These are phyloP conservation scores for Cercospora sp. DNA, from an alignment of 2,329 filamentous ascomycete species.

Conservation along the genomic window DNA sequence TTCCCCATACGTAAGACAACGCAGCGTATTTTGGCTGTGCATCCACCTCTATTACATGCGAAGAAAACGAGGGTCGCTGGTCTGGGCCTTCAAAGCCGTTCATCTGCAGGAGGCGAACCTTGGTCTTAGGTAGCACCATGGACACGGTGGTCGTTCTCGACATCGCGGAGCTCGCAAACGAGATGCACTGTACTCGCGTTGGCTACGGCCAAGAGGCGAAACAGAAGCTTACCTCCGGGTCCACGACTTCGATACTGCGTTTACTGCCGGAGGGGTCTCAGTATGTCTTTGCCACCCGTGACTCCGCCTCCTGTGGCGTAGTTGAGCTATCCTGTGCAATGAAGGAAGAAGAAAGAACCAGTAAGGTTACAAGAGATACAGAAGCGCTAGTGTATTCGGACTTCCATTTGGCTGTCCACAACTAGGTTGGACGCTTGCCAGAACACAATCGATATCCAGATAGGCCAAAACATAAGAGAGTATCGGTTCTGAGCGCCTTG, in stretches of 20 bases:
- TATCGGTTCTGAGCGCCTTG: background rate
- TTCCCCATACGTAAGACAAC: background rate
- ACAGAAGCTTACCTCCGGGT: background rate
- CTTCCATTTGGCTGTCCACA: background rate
- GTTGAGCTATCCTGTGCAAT: background rate
- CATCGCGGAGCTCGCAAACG: background rate
- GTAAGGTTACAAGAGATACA: background rate
- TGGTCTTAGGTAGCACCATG: background rate
- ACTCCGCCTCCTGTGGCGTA: background rate
- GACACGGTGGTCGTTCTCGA: background rate
- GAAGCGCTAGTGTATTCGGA: background rate
- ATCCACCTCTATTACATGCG: background rate
- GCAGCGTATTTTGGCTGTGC: background rate
- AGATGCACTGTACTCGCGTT: background rate
- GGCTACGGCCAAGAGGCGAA: too few species aligned
- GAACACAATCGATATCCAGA: background rate
- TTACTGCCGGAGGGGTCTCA: background rate
- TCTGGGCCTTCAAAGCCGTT: background rate
- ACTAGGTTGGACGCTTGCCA: background rate
- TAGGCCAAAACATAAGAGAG: background rate
- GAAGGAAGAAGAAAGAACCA: background rate
- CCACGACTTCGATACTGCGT: background rate
- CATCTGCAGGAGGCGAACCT: background rate
- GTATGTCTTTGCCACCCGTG: background rate
- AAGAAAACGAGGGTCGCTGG: background rate